These are phyloP conservation scores for Naganishia randhawae DNA, from an alignment of 768 basidiomycete species.

Conservation along the genomic window DNA sequence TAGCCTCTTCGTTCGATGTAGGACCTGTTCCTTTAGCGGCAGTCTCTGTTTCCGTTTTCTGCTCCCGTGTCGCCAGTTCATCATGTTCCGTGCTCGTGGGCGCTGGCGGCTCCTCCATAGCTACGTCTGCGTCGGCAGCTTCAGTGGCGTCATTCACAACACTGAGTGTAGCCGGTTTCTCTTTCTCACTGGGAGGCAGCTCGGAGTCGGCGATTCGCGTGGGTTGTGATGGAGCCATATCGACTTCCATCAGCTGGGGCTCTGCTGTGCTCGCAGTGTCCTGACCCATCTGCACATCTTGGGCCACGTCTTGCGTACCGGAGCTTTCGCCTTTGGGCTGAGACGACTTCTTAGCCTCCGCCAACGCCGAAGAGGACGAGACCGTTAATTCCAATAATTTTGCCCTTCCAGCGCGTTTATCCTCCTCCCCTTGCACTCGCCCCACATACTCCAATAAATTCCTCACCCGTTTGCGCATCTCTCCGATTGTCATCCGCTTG, in stretches of 20 bases:
- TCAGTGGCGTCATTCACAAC: background rate
- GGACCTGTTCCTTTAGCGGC: background rate
- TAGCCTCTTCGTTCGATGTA: background rate
- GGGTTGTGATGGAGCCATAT: background rate
- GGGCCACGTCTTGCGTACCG: background rate
- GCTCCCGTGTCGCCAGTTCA: background rate
- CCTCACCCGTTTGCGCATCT: conserved; percentile 93
- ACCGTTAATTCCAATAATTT: conserved; percentile 39
- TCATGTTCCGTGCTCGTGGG: background rate
- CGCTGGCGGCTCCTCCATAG: background rate
- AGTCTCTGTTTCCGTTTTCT: background rate
- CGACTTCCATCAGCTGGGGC: background rate
- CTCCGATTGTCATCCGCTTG: conserved; percentile 90
- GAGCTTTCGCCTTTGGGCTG: background rate
- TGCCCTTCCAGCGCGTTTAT: conserved; percentile 40
- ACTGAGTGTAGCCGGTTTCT: too few species aligned
- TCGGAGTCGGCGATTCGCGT: too few species aligned
- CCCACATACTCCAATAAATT: conserved; percentile 91
- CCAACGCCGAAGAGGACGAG: background rate
- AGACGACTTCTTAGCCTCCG: background rate
- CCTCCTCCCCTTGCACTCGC: conserved; percentile 55
- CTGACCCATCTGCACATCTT: conserved; percentile 1
- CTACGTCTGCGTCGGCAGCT: background rate
- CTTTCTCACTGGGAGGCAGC: too few species aligned
- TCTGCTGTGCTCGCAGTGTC: background rate